These are phyloP conservation scores for Penicillium roqueforti DNA, from an alignment of 495 filamentous ascomycete species.

Conservation along the genomic window DNA sequence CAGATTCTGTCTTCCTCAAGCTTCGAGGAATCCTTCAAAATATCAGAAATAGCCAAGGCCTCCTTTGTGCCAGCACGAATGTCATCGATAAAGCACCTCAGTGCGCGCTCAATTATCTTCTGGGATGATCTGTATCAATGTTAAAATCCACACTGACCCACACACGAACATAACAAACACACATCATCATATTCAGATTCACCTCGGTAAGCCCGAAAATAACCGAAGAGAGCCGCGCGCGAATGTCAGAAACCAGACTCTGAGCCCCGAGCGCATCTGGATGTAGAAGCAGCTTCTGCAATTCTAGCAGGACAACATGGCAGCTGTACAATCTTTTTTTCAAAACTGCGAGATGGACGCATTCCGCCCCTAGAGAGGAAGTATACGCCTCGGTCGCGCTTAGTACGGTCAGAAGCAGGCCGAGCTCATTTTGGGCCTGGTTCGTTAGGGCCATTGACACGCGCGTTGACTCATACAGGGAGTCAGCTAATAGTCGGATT, in stretches of 20 bases:
- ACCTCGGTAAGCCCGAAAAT: conserved; percentile 17
- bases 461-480: conserved; percentile 17
- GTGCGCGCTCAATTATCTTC: conserved; percentile 10
- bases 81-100: conserved; percentile 11
- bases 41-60: neutral
- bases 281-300: conserved; percentile 10
- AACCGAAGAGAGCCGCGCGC: conserved; percentile 11
- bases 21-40: conserved; percentile 1
- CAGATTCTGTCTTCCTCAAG: conserved; percentile 9
- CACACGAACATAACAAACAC: neutral
- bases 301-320: conserved; percentile 9
- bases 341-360: neutral
- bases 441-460: conserved; percentile 11
- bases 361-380: neutral
- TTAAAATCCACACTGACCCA: neutral
- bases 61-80: conserved; percentile 8
- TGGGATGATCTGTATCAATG: conserved; percentile 13
- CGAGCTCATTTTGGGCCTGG: conserved; percentile 15
- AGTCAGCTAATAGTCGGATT: conserved; percentile 12
- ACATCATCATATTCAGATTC: conserved; percentile 23
- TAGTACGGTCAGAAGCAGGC: conserved; percentile 8
- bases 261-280: neutral
- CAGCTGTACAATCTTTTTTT: conserved; percentile 9
- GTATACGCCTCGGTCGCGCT: conserved; percentile 1
- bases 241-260: conserved; percentile 12